These are phyloP conservation scores for Coemansia sp. DNA, from an alignment of 192 early-diverging fungal species.

Conservation along the genomic window DNA sequence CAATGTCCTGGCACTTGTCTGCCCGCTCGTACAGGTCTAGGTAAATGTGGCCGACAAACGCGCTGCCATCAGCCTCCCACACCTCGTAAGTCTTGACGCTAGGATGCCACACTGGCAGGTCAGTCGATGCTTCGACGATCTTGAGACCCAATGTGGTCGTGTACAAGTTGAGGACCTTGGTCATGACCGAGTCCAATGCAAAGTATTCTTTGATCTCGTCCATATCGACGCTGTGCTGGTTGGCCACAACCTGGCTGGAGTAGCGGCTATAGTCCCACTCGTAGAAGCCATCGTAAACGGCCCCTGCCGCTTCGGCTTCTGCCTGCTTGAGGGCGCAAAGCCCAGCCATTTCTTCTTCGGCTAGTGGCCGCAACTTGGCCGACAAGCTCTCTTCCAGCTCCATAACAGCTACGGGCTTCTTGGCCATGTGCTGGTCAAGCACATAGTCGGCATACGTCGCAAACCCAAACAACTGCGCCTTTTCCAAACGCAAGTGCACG, in stretches of 20 bases:
- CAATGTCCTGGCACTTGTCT: constrained; percentile 68
- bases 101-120: constrained; percentile 65
- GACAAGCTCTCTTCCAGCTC: constrained; percentile 63
- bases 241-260: constrained; percentile 59
- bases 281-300: constrained; percentile 57
- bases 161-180: constrained; percentile 66
- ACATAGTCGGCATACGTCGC: constrained; percentile 61
- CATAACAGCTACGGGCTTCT: constrained; percentile 59
- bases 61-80: constrained; percentile 58
- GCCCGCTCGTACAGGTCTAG: constrained; percentile 70
- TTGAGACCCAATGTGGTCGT: constrained; percentile 61
- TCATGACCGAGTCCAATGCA: constrained; percentile 53
- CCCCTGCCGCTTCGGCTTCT: constrained; percentile 34
- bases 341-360: constrained; percentile 56
- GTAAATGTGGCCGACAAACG: constrained; percentile 66
- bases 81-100: constrained; percentile 70
- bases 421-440: constrained; percentile 74
- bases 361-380: constrained; percentile 52
- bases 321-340: constrained; percentile 60
- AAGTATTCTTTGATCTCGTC: constrained; percentile 75
- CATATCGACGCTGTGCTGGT: constrained; percentile 62
- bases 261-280: constrained; percentile 73
- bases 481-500: constrained; percentile 46
- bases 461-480: constrained; percentile 64
- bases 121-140: constrained; percentile 56